A percentile compares a stretch with the other conserved stretches of the same genome.
Evolutionary conservation across 352 stramenopile species (phyloP).

Genomic region (Phytophthora litchii): DNA sequence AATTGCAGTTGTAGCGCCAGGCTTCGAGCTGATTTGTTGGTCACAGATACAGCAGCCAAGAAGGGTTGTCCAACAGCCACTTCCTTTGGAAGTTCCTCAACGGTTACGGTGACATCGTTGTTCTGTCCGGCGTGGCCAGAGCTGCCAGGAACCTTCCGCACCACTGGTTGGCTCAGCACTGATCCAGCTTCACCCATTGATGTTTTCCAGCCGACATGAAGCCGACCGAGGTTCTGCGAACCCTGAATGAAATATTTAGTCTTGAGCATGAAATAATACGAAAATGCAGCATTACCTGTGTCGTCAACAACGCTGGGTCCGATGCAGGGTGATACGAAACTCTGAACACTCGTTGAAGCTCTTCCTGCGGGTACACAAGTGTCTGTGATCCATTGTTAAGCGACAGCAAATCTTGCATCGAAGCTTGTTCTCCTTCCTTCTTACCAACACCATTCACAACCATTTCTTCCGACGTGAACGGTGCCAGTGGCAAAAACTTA

Average conservation of each 20-base stretch:
- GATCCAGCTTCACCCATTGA: conserved; percentile 80
- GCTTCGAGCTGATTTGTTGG: conserved; percentile 67
- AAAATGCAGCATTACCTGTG: conserved; percentile 33
- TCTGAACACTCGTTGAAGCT: conserved; percentile 80
- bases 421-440: conserved; percentile 8
- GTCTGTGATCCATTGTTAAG: conserved; percentile 44
- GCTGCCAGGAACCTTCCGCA: conserved; percentile 49
- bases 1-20: conserved; percentile 83
- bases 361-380: conserved; percentile 78
- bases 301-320: conserved; percentile 36
- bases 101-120: conserved; percentile 48
- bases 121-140: conserved; percentile 16
- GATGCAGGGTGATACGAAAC: conserved; percentile 48
- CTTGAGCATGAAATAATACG: no score
- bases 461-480: conserved; percentile 62
- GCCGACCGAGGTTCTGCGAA: conserved; percentile 69
- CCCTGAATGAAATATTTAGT: conserved; percentile 23
- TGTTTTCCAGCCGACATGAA: conserved; percentile 87
- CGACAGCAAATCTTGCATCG: conserved; percentile 40
- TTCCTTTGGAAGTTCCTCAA: conserved; percentile 56
- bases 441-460: conserved; percentile 10
- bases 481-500: conserved; percentile 65
- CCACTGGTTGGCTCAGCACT: conserved; percentile 80
- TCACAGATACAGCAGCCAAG: conserved; percentile 52
- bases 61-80: conserved; percentile 62